Base-by-base conservation (phyloP, 2,329 filamentous ascomycete species). In the Trichoderma lentiforme region DNA sequence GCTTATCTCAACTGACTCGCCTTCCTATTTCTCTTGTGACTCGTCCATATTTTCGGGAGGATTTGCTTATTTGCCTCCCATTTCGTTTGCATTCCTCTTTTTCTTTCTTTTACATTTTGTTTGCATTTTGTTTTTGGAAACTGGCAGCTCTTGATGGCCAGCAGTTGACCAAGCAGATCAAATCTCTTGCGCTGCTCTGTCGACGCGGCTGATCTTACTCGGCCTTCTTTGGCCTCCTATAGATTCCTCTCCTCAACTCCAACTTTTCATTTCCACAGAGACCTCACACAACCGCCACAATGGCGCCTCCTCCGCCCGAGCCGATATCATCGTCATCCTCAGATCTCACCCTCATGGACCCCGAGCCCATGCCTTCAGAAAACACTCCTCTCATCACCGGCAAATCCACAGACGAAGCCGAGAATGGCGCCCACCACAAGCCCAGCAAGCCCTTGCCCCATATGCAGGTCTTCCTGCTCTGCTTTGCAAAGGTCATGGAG, bases 401-500 rank as follows among this genome's bases (percentile, higher is more conserved):
- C 56, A 71, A 71, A 32, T 18, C 69, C n/a, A 8, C 21, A 21
- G 7, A 36, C 53, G 60, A 64, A 6, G 11, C 61, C 32, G 71
- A 72, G 57, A n/a, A 72, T 72, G 71, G 43, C 61, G 14, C 47
- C 3, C 21, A n/a, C n/a, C 51, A 36, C n/a, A 14, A n/a, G 21
- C 30, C 6, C 1, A 82, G 85, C 75, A 86, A 83, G 71, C 85
- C 87, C 1, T 78, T 92, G 12, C 81, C 89, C n/a, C 84, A 82
- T 73, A 68, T 79, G n/a, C 93, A 95, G 79, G 89, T 96, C 67
- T 80, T 91, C 36, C 80, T 92, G 12, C 88, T 96, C 14, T 95
- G 93, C 83, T 92, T 90, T 78, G 90, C 90, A 2, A 89, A 92
- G 6, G 78, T 93, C 30, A 84, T 93, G 58, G 93, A 95, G 77